Percentiles rank a stretch among this genome's conserved stretches.
These are phyloP conservation scores for Blastocystis sp. DNA, from an alignment of 352 stramenopile species.

Conservation along the genomic window DNA sequence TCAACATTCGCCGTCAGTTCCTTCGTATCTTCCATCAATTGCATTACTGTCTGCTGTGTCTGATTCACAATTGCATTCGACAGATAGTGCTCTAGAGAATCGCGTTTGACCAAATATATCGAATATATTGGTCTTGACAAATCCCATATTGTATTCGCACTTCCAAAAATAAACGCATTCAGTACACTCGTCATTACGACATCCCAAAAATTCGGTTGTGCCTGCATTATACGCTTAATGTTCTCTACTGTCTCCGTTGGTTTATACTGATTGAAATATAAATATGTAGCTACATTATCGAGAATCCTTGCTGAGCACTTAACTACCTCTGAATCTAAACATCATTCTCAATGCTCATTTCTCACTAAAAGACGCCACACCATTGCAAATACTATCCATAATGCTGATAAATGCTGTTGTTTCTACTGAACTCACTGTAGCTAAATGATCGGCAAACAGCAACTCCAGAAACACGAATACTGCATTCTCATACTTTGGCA, in stretches of 20 bases:
- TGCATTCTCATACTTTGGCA: constrained; percentile 42
- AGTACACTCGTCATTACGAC: constrained; percentile 38
- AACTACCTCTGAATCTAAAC: constrained; percentile 26
- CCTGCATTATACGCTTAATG: constrained; percentile 44
- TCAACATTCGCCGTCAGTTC: not conserved
- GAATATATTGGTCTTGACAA: constrained; percentile 6
- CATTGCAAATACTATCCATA: constrained; percentile 50
- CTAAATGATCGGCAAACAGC: constrained; percentile 45
- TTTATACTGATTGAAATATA: constrained; percentile 66
- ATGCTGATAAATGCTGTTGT: constrained; percentile 40
- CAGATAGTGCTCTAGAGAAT: constrained; percentile 38
- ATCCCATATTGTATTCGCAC: constrained; percentile 13
- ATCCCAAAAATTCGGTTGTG: constrained; percentile 62
- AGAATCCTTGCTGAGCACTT: constrained; percentile 7
- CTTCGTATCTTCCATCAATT: constrained; percentile 54
- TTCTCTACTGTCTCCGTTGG: constrained; percentile 21
- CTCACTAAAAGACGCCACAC: constrained; percentile 24
- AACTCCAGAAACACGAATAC: constrained; percentile 58
- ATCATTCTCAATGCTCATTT: not conserved
- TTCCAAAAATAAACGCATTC: constrained; percentile 63
- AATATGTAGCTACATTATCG: constrained; percentile 7
- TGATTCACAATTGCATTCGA: not conserved
- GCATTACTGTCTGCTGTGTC: not conserved
- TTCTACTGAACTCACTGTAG: constrained; percentile 26
- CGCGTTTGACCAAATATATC: constrained; percentile 15